Percentiles rank a stretch among this genome's conserved stretches.
phyloP scores from a whole-genome alignment of 768 basidiomycete genomes.

The Russula ochroleuca region DNA sequence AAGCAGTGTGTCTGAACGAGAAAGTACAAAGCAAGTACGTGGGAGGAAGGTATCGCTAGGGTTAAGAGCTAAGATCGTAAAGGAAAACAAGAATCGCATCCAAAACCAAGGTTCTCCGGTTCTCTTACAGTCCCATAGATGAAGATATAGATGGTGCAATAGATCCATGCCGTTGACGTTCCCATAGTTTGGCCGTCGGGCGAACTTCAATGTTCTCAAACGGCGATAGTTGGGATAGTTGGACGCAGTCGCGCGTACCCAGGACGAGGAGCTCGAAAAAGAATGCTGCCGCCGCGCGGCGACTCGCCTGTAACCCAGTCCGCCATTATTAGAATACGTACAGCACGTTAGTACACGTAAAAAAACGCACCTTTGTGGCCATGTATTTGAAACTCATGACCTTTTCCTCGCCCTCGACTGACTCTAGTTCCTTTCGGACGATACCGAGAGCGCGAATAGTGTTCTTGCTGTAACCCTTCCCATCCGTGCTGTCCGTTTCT shows the following conservation, averaged over 20 bases:
- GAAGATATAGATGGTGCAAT: constrained; percentile 46
- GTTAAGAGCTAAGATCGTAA: constrained; percentile 2
- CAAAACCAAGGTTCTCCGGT: not conserved
- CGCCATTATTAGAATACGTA: not conserved
- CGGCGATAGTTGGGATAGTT: constrained; percentile 64
- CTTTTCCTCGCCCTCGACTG: constrained; percentile 47
- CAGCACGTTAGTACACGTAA: not conserved
- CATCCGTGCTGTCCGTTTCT: constrained; percentile 40
- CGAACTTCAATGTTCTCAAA: constrained; percentile 85
- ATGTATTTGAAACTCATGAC: constrained; percentile 72
- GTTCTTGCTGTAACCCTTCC: constrained; percentile 82
- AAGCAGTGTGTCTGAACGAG: constrained; percentile 1
- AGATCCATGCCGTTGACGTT: constrained; percentile 50
- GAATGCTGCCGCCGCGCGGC: constrained; percentile 90
- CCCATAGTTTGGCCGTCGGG: constrained; percentile 84
- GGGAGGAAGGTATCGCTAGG: constrained; percentile 19
- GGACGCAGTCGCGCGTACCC: constrained; percentile 86
- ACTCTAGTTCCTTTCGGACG: constrained; percentile 67
- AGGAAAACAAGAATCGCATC: constrained; percentile 1
- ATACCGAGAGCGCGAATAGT: constrained; percentile 79
- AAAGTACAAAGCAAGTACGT: constrained; percentile 17
- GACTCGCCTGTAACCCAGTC: constrained; percentile 58
- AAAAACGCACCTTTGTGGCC: constrained; percentile 60
- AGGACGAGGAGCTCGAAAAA: constrained; percentile 97
- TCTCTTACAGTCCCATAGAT: constrained; percentile 38